These are phyloP conservation scores for Wickerhamiella hasegawae DNA, from an alignment of 805 yeast genomes.

Conservation along the genomic window DNA sequence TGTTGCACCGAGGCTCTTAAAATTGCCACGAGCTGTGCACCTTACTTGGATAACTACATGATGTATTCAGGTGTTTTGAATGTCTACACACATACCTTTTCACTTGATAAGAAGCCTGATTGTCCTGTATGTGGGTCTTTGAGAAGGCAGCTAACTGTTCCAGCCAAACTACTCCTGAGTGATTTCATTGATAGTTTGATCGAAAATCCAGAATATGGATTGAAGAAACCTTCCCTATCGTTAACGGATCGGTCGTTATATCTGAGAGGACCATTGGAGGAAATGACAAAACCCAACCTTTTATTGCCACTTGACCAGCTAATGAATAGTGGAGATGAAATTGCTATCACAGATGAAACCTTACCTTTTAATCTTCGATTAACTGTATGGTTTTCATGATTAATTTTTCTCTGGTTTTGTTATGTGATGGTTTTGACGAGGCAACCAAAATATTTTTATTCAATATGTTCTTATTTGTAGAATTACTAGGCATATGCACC, in stretches of 20 bases:
- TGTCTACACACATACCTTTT: constrained; percentile 56
- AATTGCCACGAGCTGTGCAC: constrained; percentile 53
- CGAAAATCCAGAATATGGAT: constrained; percentile 16
- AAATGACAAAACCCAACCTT: constrained; percentile 31
- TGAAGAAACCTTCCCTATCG: constrained; percentile 32
- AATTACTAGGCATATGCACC: too few relatives aligned
- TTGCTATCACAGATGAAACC: constrained; percentile 36
- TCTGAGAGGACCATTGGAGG: constrained; percentile 34
- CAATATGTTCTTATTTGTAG: too few relatives aligned
- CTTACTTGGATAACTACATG: constrained; percentile 59
- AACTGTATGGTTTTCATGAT: constrained; percentile 7
- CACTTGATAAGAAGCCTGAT: constrained; percentile 38
- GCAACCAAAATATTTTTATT: too few relatives aligned
- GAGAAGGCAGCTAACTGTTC: too few relatives aligned
- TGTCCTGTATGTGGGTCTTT: constrained; percentile 83
- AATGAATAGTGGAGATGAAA: constrained; percentile 30
- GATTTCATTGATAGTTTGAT: constrained; percentile 29
- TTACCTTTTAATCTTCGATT: constrained; percentile 30
- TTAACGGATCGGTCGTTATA: constrained; percentile 28
- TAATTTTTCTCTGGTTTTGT: too few relatives aligned
- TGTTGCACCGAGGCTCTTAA: constrained; percentile 80
- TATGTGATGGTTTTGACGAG: too few relatives aligned
- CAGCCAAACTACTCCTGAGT: constrained; percentile 21
- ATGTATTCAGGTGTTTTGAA: constrained; percentile 76
- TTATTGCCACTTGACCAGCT: constrained; percentile 22